These are phyloP conservation scores for Solanum corneliomulleri DNA, from an alignment of 257 asterid species.

Conservation along the genomic window DNA sequence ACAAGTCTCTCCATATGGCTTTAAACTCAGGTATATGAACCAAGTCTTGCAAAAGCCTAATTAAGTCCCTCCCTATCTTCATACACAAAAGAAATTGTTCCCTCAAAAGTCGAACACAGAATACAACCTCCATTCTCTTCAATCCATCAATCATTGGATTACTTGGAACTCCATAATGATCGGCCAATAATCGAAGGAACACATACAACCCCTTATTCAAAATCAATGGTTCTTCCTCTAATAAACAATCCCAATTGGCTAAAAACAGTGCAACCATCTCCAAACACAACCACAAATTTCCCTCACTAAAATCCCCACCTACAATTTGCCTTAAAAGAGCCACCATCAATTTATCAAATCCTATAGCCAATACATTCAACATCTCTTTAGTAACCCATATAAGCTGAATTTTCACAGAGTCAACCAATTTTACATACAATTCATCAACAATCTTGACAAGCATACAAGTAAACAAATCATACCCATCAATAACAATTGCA, in stretches of 20 bases:
- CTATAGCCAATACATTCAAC: conserved; percentile 47
- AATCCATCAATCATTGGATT: conserved; percentile 29
- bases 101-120: conserved; percentile 49
- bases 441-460: conserved; percentile 49
- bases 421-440: conserved; percentile 34
- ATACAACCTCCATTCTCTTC: conserved; percentile 48
- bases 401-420: conserved; percentile 42
- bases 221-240: conserved; percentile 51
- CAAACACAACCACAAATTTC: conserved; percentile 60
- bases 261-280: conserved; percentile 50
- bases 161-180: conserved; percentile 41
- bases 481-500: conserved; percentile 57
- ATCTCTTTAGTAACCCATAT: conserved; percentile 48
- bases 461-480: conserved; percentile 40
- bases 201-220: conserved; percentile 21
- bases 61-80: conserved; percentile 71
- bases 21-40: conserved; percentile 55
- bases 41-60: conserved; percentile 81
- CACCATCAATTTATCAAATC: conserved; percentile 56
- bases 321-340: conserved; percentile 67
- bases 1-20: conserved; percentile 62
- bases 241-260: conserved; percentile 41
- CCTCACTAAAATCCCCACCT: conserved; percentile 63
- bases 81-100: conserved; percentile 51
- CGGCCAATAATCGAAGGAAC: conserved; percentile 48